These are phyloP conservation scores for Vitellaria paradoxa DNA, from an alignment of 179 eudicot species.

Conservation along the genomic window DNA sequence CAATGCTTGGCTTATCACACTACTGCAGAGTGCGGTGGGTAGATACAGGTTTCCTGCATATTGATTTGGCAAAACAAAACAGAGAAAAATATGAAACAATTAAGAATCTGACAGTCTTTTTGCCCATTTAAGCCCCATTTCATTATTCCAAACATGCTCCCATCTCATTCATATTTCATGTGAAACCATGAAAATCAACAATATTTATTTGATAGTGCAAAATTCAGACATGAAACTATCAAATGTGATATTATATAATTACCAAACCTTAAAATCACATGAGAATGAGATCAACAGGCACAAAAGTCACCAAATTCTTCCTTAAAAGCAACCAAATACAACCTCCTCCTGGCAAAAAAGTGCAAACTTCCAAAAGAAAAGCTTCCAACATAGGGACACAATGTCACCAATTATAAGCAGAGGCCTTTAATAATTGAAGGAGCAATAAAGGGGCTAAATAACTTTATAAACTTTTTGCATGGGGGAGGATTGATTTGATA, in stretches of 20 bases:
- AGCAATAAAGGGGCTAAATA: constrained; percentile 1
- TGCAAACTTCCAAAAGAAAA: neutral
- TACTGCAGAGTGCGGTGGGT: neutral
- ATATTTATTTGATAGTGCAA: neutral
- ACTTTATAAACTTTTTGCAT: neutral
- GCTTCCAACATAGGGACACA: neutral
- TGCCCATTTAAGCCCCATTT: neutral
- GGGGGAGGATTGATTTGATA: neutral
- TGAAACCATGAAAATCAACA: neutral
- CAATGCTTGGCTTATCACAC: neutral
- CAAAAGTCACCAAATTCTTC: neutral
- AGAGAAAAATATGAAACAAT: neutral
- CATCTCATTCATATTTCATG: neutral
- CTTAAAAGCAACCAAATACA: neutral
- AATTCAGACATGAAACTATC: neutral
- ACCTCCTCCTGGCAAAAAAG: neutral
- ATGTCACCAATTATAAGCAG: neutral
- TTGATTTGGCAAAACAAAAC: too few species aligned
- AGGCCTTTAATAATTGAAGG: neutral
- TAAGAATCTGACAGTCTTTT: too few species aligned
- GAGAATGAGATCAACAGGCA: neutral
- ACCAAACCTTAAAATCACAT: neutral
- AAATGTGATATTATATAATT: constrained; percentile 1
- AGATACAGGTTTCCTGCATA: neutral
- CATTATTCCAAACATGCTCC: neutral